Conservation (phyloP, 805 yeast genomes). For the Yarrowia sp. region DNA sequence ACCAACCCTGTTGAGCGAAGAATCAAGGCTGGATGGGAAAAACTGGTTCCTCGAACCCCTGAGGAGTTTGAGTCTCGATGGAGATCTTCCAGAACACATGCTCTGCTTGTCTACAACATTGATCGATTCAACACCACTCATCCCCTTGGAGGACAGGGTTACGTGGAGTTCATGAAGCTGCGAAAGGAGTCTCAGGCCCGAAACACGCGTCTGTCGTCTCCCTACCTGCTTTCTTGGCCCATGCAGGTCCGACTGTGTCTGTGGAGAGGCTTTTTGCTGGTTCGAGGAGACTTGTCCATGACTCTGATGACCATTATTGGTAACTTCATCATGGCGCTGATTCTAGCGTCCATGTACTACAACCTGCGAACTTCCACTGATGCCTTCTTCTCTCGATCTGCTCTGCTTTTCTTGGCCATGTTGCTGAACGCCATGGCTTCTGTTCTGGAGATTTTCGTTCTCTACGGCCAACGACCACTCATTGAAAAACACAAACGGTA, state of each 20-base stretch:
- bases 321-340: constrained; percentile 50
- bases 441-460: constrained; percentile 45
- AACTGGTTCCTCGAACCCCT: constrained; percentile 52
- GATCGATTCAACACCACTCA: constrained; percentile 39
- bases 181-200: constrained; percentile 37
- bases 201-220: constrained; percentile 40
- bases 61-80: constrained; percentile 52
- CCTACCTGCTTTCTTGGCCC: constrained; percentile 44
- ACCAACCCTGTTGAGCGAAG: constrained; percentile 55
- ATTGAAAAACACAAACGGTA: constrained; percentile 59
- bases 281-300: constrained; percentile 52
- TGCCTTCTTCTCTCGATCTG: constrained; percentile 57
- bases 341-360: constrained; percentile 57
- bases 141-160: constrained; percentile 34
- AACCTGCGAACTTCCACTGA: constrained; percentile 47
- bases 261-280: constrained; percentile 52
- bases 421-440: constrained; percentile 49
- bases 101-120: constrained; percentile 44
- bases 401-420: constrained; percentile 59
- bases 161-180: constrained; percentile 37
- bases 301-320: constrained; percentile 46
- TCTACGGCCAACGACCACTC: constrained; percentile 51
- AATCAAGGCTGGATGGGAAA: constrained; percentile 46
- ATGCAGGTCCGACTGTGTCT: constrained; percentile 52
- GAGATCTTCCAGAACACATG: constrained; percentile 48